Base-by-base conservation (phyloP, 768 basidiomycete species). In the Rubroboletus satanas region DNA sequence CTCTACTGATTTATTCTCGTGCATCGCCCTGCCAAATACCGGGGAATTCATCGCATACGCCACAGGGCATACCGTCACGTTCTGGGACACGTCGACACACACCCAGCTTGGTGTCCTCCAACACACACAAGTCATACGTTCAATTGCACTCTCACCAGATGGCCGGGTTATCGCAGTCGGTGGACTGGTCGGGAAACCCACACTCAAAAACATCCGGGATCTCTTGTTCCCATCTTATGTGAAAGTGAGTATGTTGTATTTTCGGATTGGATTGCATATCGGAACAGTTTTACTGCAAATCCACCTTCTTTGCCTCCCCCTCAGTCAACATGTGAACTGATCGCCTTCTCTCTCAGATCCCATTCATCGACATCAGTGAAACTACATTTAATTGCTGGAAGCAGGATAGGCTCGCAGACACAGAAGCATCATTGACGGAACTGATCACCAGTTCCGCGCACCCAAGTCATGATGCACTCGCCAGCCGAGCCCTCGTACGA, bases 401-500 rank as follows among this genome's bases (percentile, higher is more conserved):
- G 29, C 15, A 29, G 7, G 17, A 23, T 33, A 49, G 12, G 5
- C 38, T 62, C 5, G 31, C 2, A 2, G 18, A 28, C 3, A 23
- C 28, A 1, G 41, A 59, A 5, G 29, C 17, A 4, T 37, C 35
- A 2, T 23, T 61, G 45, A 49, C 42, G 0, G 17, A 29, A 18
- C n/a, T 32, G n/a, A 35, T 51, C 5, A 17, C 1, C 12, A 3
- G 2, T 0, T 38, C 37, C 10, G 10, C 0, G n/a, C 4, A 38
- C 9, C 1, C 14, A 8, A 23, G 12, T 17, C 44, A 46, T 33
- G 29, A 51, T 32, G 39, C 17, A 3, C 31, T 62, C 10, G 55
- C 58, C 5, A 39, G 35, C 18, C 26, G 52, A 43, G 49, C 58
- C 0, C 45, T 62, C 23, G n/a, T 60, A 2, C 18, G 41, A 2